phyloP scores from a whole-genome alignment of 441 rosid species.

The Croton laevigatus region DNA sequence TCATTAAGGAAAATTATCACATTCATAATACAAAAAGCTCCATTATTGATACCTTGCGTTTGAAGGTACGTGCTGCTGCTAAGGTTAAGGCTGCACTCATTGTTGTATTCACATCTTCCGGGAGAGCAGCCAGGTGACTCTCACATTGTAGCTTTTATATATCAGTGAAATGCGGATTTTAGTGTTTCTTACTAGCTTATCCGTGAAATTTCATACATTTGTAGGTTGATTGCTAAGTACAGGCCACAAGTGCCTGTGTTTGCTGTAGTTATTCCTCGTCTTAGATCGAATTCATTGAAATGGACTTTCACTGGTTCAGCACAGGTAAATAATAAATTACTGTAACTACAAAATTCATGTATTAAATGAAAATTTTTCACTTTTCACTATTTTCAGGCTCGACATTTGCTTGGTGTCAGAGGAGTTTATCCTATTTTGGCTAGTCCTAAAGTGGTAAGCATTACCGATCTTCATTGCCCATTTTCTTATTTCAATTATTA shows the following conservation, averaged over 20 bases:
- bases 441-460: conserved; percentile 23
- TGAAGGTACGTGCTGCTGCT: conserved; percentile 72
- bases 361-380: background rate
- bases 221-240: conserved; percentile 80
- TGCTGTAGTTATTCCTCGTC: conserved; percentile 75
- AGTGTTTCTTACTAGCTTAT: background rate
- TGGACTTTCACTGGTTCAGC: conserved; percentile 63
- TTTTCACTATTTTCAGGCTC: conserved; percentile 7
- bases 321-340: background rate
- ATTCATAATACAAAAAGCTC: too few relatives aligned
- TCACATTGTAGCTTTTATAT: background rate
- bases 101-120: conserved; percentile 70
- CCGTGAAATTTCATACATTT: background rate
- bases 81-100: conserved; percentile 78
- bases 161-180: too few relatives aligned
- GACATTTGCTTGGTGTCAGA: conserved; percentile 18
- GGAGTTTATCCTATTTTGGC: conserved; percentile 32
- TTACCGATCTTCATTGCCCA: too few relatives aligned
- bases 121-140: conserved; percentile 67
- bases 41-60: background rate
- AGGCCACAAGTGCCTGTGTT: conserved; percentile 76
- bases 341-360: background rate
- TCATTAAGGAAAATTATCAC: background rate
- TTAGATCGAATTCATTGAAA: conserved; percentile 56
- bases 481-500: too few relatives aligned